Percentiles rank a stretch among this genome's conserved stretches.
phyloP scores from a whole-genome alignment of 441 rosid genomes.

The Euphorbia celastroides region DNA sequence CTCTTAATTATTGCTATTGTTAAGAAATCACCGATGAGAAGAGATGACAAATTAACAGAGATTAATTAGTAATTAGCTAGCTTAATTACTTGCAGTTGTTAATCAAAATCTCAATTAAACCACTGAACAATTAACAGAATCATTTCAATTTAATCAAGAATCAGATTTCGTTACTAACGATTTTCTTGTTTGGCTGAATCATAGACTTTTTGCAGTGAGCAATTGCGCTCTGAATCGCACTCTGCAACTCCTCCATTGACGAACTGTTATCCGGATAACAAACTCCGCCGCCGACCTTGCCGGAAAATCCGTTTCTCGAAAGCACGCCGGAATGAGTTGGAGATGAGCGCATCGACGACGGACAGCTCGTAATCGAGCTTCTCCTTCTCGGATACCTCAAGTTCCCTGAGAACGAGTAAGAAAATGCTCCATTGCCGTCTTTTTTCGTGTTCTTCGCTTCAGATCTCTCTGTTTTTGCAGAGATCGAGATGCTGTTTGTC shows the following conservation, averaged over 20 bases:
- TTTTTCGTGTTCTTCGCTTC: constrained; percentile 21
- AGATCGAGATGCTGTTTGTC: constrained; percentile 17
- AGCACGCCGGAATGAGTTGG: constrained; percentile 87
- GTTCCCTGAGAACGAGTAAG: constrained; percentile 86
- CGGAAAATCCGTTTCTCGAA: constrained; percentile 27
- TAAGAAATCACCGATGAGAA: background rate
- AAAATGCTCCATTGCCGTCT: constrained; percentile 29
- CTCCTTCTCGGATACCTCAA: constrained; percentile 60
- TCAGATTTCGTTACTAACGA: constrained; percentile 51
- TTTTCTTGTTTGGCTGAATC: constrained; percentile 32
- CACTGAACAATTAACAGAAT: background rate
- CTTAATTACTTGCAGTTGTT: background rate
- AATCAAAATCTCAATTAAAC: background rate
- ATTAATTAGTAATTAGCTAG: background rate
- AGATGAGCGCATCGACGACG: constrained; percentile 88
- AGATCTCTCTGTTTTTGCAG: constrained; percentile 30
- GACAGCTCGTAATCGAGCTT: constrained; percentile 72
- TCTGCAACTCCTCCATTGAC: constrained; percentile 86
- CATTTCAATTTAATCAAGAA: background rate
- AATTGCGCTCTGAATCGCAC: constrained; percentile 90
- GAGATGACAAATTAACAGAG: background rate
- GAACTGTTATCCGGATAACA: constrained; percentile 27
- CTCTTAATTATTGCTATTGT: background rate
- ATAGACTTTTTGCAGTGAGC: constrained; percentile 94
- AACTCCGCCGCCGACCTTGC: constrained; percentile 14